A percentile compares a stretch with the other conserved stretches of the same genome.
phyloP scores from a whole-genome alignment of 768 basidiomycete genomes.

The Amanita inopinata region DNA sequence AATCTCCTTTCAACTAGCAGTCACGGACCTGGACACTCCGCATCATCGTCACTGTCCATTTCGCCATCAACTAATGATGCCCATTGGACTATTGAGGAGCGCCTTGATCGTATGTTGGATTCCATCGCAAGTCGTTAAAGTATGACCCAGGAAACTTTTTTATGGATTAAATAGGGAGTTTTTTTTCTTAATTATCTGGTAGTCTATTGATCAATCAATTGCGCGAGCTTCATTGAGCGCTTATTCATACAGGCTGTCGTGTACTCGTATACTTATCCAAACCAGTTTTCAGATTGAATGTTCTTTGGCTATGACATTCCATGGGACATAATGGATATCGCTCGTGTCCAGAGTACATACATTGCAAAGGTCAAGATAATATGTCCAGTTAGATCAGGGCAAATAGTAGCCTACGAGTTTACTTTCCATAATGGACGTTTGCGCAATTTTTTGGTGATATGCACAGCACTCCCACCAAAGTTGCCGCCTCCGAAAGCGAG shows the following conservation, averaged over 20 bases:
- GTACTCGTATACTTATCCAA: too few species aligned
- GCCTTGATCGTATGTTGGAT: constrained; percentile 62
- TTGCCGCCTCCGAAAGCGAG: constrained; percentile 74
- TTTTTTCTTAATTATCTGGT: too few species aligned
- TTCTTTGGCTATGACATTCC: too few species aligned
- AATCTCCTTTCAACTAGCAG: constrained; percentile 43
- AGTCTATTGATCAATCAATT: too few species aligned
- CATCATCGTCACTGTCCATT: constrained; percentile 52
- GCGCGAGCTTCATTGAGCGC: too few species aligned
- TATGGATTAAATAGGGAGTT: too few species aligned
- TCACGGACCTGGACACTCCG: constrained; percentile 38
- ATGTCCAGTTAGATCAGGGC: neutral
- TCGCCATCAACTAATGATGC: constrained; percentile 35
- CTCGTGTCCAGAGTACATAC: too few species aligned
- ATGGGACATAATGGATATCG: too few species aligned
- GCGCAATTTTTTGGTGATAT: constrained; percentile 81
- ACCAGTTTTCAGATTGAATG: too few species aligned
- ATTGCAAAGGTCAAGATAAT: neutral
- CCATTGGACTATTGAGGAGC: constrained; percentile 69
- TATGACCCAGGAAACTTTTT: constrained; percentile 40
- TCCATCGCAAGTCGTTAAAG: constrained; percentile 23
- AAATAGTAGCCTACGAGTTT: constrained; percentile 45
- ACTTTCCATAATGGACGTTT: constrained; percentile 77
- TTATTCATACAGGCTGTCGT: too few species aligned
- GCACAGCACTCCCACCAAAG: constrained; percentile 65